Evolutionary conservation across 345 rosid species (phyloP).

Genomic region (Linum usitatissimum): DNA sequence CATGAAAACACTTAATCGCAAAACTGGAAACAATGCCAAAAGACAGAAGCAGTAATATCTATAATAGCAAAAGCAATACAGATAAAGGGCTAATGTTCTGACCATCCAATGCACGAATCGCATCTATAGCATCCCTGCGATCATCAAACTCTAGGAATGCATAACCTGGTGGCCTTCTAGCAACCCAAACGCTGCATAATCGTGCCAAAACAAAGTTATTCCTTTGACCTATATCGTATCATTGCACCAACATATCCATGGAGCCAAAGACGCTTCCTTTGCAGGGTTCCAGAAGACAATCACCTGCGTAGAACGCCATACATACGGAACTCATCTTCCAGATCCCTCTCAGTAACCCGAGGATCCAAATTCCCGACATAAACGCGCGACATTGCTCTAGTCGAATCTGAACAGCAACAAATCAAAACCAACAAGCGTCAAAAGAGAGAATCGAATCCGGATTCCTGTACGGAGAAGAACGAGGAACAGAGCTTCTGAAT

Average conservation of each 20-base stretch:
- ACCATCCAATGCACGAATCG: slow-evolving; percentile 66
- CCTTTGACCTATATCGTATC: too few species aligned
- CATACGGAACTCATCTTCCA: slow-evolving; percentile 1
- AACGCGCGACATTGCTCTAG: slow-evolving; percentile 1
- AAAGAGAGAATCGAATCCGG: too few species aligned
- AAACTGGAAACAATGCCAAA: not conserved
- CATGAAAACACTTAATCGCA: not conserved
- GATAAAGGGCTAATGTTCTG: slow-evolving; percentile 6
- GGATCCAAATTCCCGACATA: slow-evolving; percentile 5
- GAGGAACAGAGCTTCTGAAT: too few species aligned
- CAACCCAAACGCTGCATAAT: slow-evolving; percentile 80
- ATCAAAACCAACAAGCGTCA: too few species aligned
- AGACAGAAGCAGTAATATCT: not conserved
- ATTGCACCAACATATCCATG: too few species aligned
- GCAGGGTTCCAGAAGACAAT: too few species aligned
- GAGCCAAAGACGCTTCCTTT: too few species aligned
- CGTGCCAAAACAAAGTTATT: too few species aligned
- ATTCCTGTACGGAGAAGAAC: too few species aligned
- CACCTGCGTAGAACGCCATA: not conserved
- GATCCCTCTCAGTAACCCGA: not conserved
- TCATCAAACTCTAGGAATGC: slow-evolving; percentile 82
- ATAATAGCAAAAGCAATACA: not conserved
- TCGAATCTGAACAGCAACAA: slow-evolving; percentile 16
- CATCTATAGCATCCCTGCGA: slow-evolving; percentile 71
- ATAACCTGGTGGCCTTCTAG: slow-evolving; percentile 87